These are phyloP conservation scores for Polyporus tsugae DNA, from an alignment of 1,284 basidiomycete species.

Conservation along the genomic window DNA sequence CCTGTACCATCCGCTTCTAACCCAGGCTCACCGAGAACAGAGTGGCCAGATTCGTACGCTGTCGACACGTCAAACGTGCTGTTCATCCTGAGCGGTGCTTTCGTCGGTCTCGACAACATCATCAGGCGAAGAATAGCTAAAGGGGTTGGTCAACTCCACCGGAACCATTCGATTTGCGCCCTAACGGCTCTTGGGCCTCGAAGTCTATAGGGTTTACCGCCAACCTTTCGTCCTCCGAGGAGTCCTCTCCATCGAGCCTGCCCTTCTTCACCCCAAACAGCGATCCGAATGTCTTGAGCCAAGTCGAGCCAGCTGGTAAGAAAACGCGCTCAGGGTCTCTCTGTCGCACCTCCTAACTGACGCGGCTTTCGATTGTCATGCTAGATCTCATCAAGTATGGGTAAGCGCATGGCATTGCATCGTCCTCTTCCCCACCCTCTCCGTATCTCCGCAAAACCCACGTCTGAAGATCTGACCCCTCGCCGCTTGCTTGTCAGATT, in stretches of 20 bases:
- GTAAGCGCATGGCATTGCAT: slow-evolving; percentile 44
- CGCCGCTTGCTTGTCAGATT: slow-evolving; percentile 55
- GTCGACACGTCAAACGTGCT: slow-evolving; percentile 91
- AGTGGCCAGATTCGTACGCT: slow-evolving; percentile 72
- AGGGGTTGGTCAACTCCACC: slow-evolving; percentile 63
- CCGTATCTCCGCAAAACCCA: not conserved
- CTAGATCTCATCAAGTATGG: slow-evolving; percentile 88
- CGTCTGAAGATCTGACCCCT: not conserved
- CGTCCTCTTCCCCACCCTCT: no score
- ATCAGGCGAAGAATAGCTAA: slow-evolving; percentile 83
- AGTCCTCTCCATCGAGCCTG: slow-evolving; percentile 47
- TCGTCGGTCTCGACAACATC: slow-evolving; percentile 89
- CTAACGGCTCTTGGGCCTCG: not conserved
- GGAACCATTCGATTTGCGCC: not conserved
- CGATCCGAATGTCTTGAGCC: slow-evolving; percentile 60
- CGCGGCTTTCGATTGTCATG: not conserved
- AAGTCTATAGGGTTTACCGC: slow-evolving; percentile 92
- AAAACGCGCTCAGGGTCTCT: not conserved
- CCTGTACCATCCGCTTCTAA: not conserved
- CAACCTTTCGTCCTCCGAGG: slow-evolving; percentile 55
- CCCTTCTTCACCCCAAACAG: slow-evolving; percentile 82
- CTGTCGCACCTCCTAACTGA: not conserved
- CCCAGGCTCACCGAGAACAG: slow-evolving; percentile 43
- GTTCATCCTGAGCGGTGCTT: slow-evolving; percentile 93
- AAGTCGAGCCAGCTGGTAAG: slow-evolving; percentile 73